phyloP scores from a whole-genome alignment of 208 protist species.

The Leishmania tarentolae region DNA sequence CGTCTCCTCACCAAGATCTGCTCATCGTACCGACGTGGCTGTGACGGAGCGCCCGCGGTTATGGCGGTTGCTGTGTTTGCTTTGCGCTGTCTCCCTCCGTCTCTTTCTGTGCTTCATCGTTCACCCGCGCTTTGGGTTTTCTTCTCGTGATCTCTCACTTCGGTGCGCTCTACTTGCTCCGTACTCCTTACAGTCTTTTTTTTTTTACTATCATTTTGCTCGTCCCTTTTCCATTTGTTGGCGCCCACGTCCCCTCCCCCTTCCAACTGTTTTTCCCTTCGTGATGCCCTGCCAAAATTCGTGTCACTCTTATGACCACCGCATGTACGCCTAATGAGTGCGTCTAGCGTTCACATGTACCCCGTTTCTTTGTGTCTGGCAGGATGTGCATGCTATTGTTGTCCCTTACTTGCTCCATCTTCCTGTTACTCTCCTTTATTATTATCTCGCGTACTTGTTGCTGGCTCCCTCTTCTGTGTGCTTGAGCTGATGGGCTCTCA shows the following conservation, averaged over 20 bases:
- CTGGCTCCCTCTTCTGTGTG: background rate
- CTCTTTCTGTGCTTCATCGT: background rate
- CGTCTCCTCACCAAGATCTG: background rate
- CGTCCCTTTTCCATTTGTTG: background rate
- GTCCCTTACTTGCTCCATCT: background rate
- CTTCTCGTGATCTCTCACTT: background rate
- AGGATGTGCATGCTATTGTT: background rate
- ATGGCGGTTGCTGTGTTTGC: background rate
- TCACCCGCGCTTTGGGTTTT: background rate
- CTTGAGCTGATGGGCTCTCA: background rate
- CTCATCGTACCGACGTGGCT: background rate
- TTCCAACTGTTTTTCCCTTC: background rate
- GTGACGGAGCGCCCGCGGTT: background rate
- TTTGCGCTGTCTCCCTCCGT: background rate
- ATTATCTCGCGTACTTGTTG: too few relatives aligned
- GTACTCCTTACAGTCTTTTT: background rate
- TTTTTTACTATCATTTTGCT: background rate
- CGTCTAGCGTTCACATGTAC: background rate
- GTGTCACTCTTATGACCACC: background rate
- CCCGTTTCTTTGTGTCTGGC: background rate
- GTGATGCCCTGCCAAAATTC: background rate
- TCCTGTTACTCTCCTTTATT: too few relatives aligned
- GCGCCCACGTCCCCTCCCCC: background rate
- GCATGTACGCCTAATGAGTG: background rate
- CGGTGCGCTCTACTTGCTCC: background rate